Conservation (phyloP, 495 filamentous ascomycete genomes). For the Xylaria sp. region DNA sequence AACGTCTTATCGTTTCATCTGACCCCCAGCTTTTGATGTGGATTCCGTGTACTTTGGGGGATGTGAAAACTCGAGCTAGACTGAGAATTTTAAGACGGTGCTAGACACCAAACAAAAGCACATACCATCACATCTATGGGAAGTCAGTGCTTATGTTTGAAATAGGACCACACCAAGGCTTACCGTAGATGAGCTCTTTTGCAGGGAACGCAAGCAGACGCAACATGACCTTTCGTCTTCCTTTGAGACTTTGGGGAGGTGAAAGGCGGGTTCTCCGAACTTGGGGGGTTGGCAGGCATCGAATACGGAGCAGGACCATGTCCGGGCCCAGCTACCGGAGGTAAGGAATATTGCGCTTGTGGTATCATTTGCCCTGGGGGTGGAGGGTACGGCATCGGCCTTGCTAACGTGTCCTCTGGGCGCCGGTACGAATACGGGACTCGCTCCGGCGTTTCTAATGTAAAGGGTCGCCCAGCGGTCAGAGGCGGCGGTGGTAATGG, state of each 20-base stretch:
- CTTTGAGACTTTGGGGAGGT: conserved; percentile 71
- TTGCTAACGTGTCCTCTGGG: conserved; percentile 43
- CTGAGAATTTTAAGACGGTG: conserved; percentile 5
- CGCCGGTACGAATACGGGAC: conserved; percentile 48
- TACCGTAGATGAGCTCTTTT: conserved; percentile 89
- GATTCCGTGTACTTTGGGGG: background rate
- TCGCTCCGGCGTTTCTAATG: conserved; percentile 49
- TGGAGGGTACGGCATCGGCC: conserved; percentile 47
- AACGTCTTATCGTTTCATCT: background rate
- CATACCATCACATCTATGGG: conserved; percentile 59
- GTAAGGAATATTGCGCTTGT: conserved; percentile 45
- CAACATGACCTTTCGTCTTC: conserved; percentile 93
- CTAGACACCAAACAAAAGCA: conserved; percentile 31
- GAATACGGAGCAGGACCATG: conserved; percentile 46
- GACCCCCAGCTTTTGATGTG: background rate
- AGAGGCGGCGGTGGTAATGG: conserved; percentile 39
- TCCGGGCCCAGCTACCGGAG: conserved; percentile 40
- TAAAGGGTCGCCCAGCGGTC: conserved; percentile 39
- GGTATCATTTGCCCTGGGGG: conserved; percentile 38
- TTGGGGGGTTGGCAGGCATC: conserved; percentile 41
- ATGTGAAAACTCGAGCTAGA: background rate
- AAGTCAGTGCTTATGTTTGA: conserved; percentile 31
- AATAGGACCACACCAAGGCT: conserved; percentile 31
- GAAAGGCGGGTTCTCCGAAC: conserved; percentile 46
- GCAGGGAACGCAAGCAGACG: conserved; percentile 96